Conservation (phyloP, 2,329 filamentous ascomycete species). For the Paecilomyces sp. region DNA sequence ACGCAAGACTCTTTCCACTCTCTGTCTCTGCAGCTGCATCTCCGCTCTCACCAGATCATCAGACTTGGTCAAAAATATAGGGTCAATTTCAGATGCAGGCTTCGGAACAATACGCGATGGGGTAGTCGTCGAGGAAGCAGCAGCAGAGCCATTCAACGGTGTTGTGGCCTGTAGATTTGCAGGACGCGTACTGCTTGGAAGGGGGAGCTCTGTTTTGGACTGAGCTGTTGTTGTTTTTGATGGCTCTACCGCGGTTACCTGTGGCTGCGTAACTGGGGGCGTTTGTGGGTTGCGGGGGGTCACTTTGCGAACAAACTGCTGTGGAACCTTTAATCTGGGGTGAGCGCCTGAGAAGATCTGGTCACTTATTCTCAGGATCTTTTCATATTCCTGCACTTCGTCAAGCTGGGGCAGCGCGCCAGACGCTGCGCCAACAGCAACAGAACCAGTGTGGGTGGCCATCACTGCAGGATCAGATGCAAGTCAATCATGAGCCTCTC, state of each 20-base stretch:
- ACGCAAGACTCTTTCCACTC: conserved; percentile 68
- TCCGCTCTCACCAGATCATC: conserved; percentile 78
- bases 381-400: conserved; percentile 65
- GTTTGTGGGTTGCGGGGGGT: conserved; percentile 26
- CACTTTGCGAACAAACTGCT: conserved; percentile 42
- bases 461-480: conserved; percentile 14
- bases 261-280: conserved; percentile 20
- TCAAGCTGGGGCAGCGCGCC: conserved; percentile 34
- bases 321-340: conserved; percentile 52
- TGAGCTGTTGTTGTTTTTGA: conserved; percentile 11
- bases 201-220: conserved; percentile 12
- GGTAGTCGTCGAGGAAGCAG: conserved; percentile 10
- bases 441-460: conserved; percentile 23
- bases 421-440: conserved; percentile 22
- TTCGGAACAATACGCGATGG: conserved; percentile 35
- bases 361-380: conserved; percentile 74
- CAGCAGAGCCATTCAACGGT: conserved; percentile 13
- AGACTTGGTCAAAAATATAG: conserved; percentile 78
- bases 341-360: conserved; percentile 67
- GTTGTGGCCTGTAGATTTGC: conserved; percentile 11
- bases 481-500: conserved; percentile 1
- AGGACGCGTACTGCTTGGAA: conserved; percentile 11
- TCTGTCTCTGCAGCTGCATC: conserved; percentile 69
- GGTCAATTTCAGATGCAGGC: conserved; percentile 64
- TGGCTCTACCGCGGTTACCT: conserved; percentile 15